A percentile compares a stretch with the other conserved stretches of the same genome.
Conservation (phyloP, 2,329 filamentous ascomycete genomes). For the Sporothrix brasiliensis region DNA sequence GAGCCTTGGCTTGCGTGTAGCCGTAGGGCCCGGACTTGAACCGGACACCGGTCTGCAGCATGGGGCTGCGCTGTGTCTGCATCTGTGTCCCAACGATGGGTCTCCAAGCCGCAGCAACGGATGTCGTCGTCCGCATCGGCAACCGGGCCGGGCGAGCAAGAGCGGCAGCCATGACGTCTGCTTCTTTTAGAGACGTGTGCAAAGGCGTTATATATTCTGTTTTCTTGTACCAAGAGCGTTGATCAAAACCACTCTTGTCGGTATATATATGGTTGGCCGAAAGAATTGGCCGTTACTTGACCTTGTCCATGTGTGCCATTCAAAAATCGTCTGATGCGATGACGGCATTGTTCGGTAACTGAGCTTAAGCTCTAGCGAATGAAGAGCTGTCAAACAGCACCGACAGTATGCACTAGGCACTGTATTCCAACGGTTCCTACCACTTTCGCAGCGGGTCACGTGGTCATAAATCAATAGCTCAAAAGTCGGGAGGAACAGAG, state of each 20-base stretch:
- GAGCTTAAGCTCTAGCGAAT: slow-evolving; percentile 27
- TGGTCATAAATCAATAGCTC: background rate
- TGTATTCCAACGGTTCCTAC: background rate
- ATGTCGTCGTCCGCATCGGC: slow-evolving; percentile 23
- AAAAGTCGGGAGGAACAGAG: background rate
- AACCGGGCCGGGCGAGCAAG: slow-evolving; percentile 30
- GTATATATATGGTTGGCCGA: background rate
- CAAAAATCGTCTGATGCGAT: slow-evolving; percentile 13
- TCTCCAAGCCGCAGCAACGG: slow-evolving; percentile 17
- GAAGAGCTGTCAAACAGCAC: background rate
- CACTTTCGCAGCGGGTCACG: background rate
- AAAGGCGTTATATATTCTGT: background rate
- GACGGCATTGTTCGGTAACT: slow-evolving; percentile 31
- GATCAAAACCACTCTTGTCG: too few species aligned
- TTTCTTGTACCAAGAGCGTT: background rate
- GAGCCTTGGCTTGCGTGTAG: slow-evolving; percentile 82
- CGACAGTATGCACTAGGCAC: background rate
- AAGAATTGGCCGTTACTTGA: background rate
- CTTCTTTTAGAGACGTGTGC: background rate
- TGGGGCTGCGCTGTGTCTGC: background rate
- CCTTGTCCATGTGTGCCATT: background rate
- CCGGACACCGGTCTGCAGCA: slow-evolving; percentile 40
- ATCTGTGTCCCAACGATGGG: background rate
- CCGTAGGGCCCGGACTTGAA: slow-evolving; percentile 68
- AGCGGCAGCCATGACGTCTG: slow-evolving; percentile 29